phyloP scores from a whole-genome alignment of 768 basidiomycete species.

The Lactarius sanguifluus region DNA sequence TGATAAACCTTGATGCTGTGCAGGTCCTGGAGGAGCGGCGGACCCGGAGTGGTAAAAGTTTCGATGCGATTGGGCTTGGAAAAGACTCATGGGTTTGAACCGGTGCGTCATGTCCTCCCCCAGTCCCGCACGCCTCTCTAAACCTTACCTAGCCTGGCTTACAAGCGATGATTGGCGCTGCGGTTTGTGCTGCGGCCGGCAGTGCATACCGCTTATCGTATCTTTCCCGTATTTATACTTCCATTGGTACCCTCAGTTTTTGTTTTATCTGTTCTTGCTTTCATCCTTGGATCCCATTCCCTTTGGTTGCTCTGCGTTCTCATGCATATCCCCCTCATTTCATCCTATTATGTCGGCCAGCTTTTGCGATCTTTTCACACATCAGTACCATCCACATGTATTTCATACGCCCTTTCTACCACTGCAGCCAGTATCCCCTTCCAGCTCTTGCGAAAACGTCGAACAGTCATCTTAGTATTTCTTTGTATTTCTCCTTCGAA shows the following conservation, averaged over 20 bases:
- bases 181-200: slow-evolving; percentile 28
- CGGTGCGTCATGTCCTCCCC: slow-evolving; percentile 39
- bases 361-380: slow-evolving; percentile 27
- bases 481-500: slow-evolving; percentile 25
- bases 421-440: slow-evolving; percentile 29
- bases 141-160: slow-evolving; percentile 4
- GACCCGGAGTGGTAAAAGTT: slow-evolving; percentile 82
- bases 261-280: slow-evolving; percentile 24
- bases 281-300: slow-evolving; percentile 23
- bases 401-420: slow-evolving; percentile 22
- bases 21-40: slow-evolving; percentile 69
- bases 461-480: slow-evolving; percentile 20
- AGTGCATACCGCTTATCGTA: slow-evolving; percentile 30
- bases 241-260: slow-evolving; percentile 15
- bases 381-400: slow-evolving; percentile 28
- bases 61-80: slow-evolving; percentile 77
- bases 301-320: slow-evolving; percentile 23
- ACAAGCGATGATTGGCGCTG: slow-evolving; percentile 5
- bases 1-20: slow-evolving; percentile 78
- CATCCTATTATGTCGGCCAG: slow-evolving; percentile 21
- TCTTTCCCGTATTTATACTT: slow-evolving; percentile 21
- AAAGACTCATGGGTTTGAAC: slow-evolving; percentile 73
- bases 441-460: slow-evolving; percentile 6
- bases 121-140: not conserved
- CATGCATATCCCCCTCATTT: slow-evolving; percentile 24